Evolutionary conservation across 2,329 filamentous ascomycete genomes (phyloP).

Genomic region (Ilyonectria sp.): DNA sequence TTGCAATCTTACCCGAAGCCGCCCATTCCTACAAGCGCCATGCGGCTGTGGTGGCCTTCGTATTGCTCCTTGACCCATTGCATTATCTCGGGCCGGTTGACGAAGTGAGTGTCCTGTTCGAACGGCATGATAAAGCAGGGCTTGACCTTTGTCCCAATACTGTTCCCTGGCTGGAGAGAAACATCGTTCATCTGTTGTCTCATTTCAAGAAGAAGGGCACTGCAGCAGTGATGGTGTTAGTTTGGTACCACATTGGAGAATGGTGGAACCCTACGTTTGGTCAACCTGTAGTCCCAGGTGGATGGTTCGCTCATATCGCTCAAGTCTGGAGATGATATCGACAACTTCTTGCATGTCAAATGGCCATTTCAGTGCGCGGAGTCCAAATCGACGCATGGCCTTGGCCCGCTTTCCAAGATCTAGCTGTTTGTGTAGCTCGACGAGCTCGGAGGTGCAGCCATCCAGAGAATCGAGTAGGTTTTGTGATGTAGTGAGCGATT

Average conservation of each 20-base stretch:
- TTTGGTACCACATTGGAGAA: background rate
- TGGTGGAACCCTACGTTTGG: slow-evolving; percentile 4
- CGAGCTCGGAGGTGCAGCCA: slow-evolving; percentile 11
- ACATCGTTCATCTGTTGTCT: slow-evolving; percentile 2
- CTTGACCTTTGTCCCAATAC: background rate
- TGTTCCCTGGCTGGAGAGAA: background rate
- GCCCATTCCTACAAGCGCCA: slow-evolving; percentile 54
- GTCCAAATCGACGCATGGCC: slow-evolving; percentile 15
- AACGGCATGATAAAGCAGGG: slow-evolving; percentile 45
- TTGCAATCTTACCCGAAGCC: slow-evolving; percentile 46
- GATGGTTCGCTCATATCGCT: slow-evolving; percentile 11
- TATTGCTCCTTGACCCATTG: slow-evolving; percentile 41
- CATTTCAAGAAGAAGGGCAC: slow-evolving; percentile 18
- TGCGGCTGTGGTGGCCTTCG: slow-evolving; percentile 32
- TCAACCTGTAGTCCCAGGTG: slow-evolving; percentile 15
- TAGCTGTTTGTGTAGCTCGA: slow-evolving; percentile 8
- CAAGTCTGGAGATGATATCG: slow-evolving; percentile 18
- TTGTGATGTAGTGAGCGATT: slow-evolving; percentile 19
- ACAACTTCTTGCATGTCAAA: slow-evolving; percentile 29
- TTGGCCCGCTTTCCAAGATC: slow-evolving; percentile 12
- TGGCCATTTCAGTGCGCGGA: slow-evolving; percentile 25
- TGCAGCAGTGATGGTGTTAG: background rate
- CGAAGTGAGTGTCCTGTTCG: slow-evolving; percentile 50
- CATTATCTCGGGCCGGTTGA: slow-evolving; percentile 48
- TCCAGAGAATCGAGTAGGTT: slow-evolving; percentile 22